Percentiles rank a stretch among this genome's conserved stretches.
Conservation (phyloP, 2,329 filamentous ascomycete species). For the Fusarium robinianum region DNA sequence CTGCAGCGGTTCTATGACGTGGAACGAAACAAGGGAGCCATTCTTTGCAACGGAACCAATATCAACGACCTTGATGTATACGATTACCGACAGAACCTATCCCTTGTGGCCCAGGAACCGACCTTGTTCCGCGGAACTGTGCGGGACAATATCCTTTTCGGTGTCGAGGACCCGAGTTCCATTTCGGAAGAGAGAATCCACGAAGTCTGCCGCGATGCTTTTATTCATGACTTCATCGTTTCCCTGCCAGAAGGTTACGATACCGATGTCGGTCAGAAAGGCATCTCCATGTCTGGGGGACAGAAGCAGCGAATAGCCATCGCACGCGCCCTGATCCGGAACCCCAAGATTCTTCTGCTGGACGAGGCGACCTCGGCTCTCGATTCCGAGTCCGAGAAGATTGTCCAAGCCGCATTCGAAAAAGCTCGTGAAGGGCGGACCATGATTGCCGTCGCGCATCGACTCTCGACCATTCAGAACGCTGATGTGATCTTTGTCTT, state of each 20-base stretch:
- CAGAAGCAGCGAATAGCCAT: constrained; percentile 61
- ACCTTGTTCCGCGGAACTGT: constrained; percentile 42
- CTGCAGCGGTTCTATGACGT: constrained; percentile 37
- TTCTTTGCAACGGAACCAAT: constrained; percentile 18
- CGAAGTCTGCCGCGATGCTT: constrained; percentile 45
- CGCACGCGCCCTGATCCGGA: constrained; percentile 56
- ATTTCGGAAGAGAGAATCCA: constrained; percentile 30
- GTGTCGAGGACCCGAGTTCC: constrained; percentile 15
- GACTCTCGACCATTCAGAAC: constrained; percentile 48
- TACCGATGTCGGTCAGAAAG: constrained; percentile 56
- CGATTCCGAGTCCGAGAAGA: constrained; percentile 60
- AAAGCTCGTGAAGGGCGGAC: constrained; percentile 43
- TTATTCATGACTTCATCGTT: constrained; percentile 60
- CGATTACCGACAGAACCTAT: constrained; percentile 28
- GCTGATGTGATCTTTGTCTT: constrained; percentile 52
- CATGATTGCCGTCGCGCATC: constrained; percentile 49
- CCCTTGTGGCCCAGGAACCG: constrained; percentile 34
- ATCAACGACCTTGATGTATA: constrained; percentile 22
- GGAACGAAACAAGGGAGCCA: constrained; percentile 2
- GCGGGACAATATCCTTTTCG: constrained; percentile 34
- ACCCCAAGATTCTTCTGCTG: constrained; percentile 62
- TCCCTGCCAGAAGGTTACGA: constrained; percentile 57
- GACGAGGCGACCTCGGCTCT: constrained; percentile 72
- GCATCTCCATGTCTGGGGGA: constrained; percentile 58
- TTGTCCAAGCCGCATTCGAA: constrained; percentile 61